phyloP scores from a whole-genome alignment of 495 filamentous ascomycete species.

The Penicillium coffeae region DNA sequence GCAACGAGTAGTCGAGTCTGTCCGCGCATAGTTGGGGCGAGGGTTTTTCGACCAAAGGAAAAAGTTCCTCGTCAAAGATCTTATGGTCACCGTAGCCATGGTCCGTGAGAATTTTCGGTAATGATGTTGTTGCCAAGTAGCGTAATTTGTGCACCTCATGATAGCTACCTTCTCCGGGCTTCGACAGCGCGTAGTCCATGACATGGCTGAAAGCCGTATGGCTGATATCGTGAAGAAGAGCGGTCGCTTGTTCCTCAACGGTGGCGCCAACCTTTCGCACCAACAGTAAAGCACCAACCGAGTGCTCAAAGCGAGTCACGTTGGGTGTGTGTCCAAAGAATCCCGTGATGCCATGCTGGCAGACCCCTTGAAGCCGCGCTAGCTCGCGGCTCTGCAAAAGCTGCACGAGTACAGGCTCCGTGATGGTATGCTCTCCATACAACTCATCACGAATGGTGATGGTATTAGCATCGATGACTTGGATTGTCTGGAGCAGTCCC shows the following conservation, averaged over 20 bases:
- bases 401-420: constrained; percentile 34
- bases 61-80: constrained; percentile 36
- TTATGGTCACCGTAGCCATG: constrained; percentile 26
- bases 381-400: constrained; percentile 34
- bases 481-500: constrained; percentile 22
- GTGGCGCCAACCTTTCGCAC: constrained; percentile 36
- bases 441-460: constrained; percentile 32
- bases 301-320: constrained; percentile 43
- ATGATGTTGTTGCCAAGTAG: constrained; percentile 30
- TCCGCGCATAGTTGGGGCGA: constrained; percentile 43
- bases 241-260: constrained; percentile 40
- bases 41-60: constrained; percentile 37
- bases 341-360: constrained; percentile 36
- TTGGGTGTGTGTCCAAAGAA: constrained; percentile 31
- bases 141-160: constrained; percentile 42
- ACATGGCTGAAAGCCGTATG: constrained; percentile 44
- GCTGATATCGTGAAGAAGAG: constrained; percentile 41
- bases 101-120: constrained; percentile 30
- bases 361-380: constrained; percentile 32
- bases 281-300: constrained; percentile 40
- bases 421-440: constrained; percentile 31
- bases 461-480: constrained; percentile 10
- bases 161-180: constrained; percentile 38
- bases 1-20: constrained; percentile 40
- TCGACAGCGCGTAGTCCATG: constrained; percentile 35